Conservation (phyloP, 371 early-diverging fungal species). For the Mucor plumbeus region DNA sequence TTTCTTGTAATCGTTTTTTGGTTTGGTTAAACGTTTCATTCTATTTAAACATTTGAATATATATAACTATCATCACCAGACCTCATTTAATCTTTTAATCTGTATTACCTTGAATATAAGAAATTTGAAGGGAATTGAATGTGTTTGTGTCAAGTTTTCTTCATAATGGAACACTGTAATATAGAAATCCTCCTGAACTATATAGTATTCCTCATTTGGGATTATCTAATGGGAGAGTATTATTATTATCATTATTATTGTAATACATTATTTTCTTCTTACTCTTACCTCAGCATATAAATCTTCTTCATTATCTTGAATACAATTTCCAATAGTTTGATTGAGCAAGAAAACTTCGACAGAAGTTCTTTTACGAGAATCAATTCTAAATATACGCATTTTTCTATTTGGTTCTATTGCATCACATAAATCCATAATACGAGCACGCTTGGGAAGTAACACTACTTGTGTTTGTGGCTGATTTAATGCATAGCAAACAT, state of each 20-base stretch:
- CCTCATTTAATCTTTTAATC: slow-evolving; percentile 14
- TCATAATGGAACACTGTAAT: slow-evolving; percentile 74
- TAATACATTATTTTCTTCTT: neutral
- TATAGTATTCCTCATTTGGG: slow-evolving; percentile 57
- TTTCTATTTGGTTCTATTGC: neutral
- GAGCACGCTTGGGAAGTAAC: neutral
- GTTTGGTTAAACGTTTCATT: slow-evolving; percentile 70
- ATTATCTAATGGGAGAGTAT: slow-evolving; percentile 44
- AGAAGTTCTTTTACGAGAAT: too few species aligned
- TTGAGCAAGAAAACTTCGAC: too few species aligned
- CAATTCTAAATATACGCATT: neutral
- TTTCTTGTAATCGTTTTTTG: slow-evolving; percentile 64
- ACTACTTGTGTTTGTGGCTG: neutral
- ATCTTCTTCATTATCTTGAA: neutral
- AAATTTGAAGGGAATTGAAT: slow-evolving; percentile 82
- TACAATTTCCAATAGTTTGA: too few species aligned
- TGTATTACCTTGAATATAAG: slow-evolving; percentile 48
- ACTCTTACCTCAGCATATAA: slow-evolving; percentile 23
- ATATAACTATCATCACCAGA: slow-evolving; percentile 7
- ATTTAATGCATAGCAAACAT: slow-evolving; percentile 41
- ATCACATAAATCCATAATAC: neutral
- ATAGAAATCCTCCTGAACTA: slow-evolving; percentile 42
- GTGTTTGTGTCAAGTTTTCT: slow-evolving; percentile 62
- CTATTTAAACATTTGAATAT: slow-evolving; percentile 14
- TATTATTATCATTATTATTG: neutral